These are phyloP conservation scores for Chlorella sorokiniana DNA, from an alignment of 139 green algal species.

Conservation along the genomic window DNA sequence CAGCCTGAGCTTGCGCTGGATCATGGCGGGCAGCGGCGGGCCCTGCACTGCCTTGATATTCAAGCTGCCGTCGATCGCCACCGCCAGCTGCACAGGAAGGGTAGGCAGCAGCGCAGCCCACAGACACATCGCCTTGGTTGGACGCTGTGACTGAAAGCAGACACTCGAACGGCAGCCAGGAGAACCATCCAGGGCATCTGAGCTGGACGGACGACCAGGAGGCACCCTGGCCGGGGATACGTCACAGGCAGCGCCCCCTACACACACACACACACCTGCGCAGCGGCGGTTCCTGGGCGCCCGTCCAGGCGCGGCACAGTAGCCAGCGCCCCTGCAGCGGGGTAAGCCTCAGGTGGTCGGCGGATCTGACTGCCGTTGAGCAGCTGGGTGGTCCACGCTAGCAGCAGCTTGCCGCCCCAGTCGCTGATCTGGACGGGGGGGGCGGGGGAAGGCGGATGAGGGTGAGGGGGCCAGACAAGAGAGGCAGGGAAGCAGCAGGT, in stretches of 20 bases:
- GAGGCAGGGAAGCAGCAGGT: background rate
- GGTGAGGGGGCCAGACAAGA: background rate
- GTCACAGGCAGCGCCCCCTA: background rate
- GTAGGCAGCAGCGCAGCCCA: no score
- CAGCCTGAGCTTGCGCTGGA: background rate
- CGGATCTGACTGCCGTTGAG: background rate
- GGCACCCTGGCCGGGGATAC: no score
- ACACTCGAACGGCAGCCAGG: no score
- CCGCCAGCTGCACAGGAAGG: background rate
- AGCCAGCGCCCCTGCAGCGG: background rate
- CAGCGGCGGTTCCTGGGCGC: background rate
- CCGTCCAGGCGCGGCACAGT: slow-evolving; percentile 6
- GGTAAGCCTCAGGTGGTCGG: background rate
- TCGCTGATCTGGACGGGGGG: slow-evolving; percentile 12
- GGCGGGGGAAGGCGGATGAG: background rate
- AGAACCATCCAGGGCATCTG: no score
- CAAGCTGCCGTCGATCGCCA: slow-evolving; percentile 2
- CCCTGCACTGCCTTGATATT: background rate
- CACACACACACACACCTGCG: background rate
- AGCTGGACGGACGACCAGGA: no score
- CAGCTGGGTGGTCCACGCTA: slow-evolving; percentile 15
- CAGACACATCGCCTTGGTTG: no score
- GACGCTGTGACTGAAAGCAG: no score
- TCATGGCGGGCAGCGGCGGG: slow-evolving; percentile 10
- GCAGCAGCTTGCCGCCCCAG: background rate